Base-by-base conservation (phyloP, 352 stramenopile genomes). In the Phytophthora ramorum region DNA sequence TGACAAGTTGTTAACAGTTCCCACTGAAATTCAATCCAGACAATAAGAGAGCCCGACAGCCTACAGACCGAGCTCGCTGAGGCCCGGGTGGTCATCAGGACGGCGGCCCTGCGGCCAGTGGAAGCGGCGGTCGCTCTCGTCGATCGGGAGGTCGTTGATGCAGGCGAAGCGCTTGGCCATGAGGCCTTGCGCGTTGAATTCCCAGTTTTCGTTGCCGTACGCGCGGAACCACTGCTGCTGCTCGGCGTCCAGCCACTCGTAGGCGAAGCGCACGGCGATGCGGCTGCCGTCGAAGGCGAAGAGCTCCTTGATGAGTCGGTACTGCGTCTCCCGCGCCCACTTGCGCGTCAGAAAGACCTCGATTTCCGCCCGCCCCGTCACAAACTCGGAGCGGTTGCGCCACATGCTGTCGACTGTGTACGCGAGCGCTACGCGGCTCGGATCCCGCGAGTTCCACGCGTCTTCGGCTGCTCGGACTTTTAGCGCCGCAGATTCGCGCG, bases 201-300 rank as follows among this genome's bases (percentile, higher is more conserved):
- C 83, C 90, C 91, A 97, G 68, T 97, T 95, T 66, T 97, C 91
- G 48, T 97, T 97, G 46, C 91, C 91, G 55, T 97, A 93, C 20
- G 87, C 75, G 12, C 90, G 87, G 40, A 79, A 93, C 87, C 90
- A 97, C 58, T 96, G 80, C 13, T 78, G 59, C 12, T 69, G 28
- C 13, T 59, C 48, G 5, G 58, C 65, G 48, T 92, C 74, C 8
- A 75, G 57, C 76, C 83, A 96, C 66, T 97, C 91, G 77, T 97
- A 97, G 19, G 78, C 81, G 64, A 97, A 97, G 16, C 87, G 81
- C 41, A 97, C 91, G 6, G 91, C 89, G 69, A 97, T 97, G 50
- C 89, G 86, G 72, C 91, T 89, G 54, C 72, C 83, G 28, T 79
- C 74, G 58, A 89, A 89, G 30, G 87, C 78, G 63, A 95, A 97